Percentiles rank a stretch among this genome's conserved stretches.
Conservation (phyloP, 176 grass and related monocot species). For the Hsuehochloa calcarea region DNA sequence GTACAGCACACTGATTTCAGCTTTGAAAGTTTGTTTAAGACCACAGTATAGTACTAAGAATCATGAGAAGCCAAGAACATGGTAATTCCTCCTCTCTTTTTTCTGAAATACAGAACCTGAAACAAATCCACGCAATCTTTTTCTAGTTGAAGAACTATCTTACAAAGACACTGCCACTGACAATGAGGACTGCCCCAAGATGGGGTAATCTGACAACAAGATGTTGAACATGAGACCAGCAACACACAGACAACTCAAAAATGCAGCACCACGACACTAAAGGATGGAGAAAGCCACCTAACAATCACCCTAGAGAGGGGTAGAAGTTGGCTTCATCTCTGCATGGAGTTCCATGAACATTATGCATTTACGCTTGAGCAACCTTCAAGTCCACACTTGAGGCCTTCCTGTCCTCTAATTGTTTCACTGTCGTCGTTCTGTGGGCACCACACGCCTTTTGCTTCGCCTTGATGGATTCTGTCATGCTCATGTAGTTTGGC, state of each 20-base stretch:
- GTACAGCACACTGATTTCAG: background rate
- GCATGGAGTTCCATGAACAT: background rate
- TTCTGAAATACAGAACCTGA: background rate
- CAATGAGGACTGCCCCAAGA: slow-evolving; percentile 30
- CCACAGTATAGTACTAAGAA: background rate
- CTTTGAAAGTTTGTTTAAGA: background rate
- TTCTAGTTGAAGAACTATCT: slow-evolving; percentile 55
- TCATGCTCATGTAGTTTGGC: slow-evolving; percentile 95
- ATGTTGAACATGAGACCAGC: slow-evolving; percentile 48
- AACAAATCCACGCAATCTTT: slow-evolving; percentile 37
- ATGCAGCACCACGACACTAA: slow-evolving; percentile 35
- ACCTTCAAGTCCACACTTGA: slow-evolving; percentile 40
- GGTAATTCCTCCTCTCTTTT: background rate
- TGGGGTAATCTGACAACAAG: slow-evolving; percentile 51
- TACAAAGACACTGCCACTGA: slow-evolving; percentile 55
- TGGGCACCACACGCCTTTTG: slow-evolving; percentile 40
- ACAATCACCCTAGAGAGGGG: slow-evolving; percentile 31
- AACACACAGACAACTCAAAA: slow-evolving; percentile 36
- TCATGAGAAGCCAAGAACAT: slow-evolving; percentile 9
- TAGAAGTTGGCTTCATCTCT: slow-evolving; percentile 29
- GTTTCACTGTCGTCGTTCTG: slow-evolving; percentile 24
- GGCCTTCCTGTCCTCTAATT: slow-evolving; percentile 43
- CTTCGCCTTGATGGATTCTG: slow-evolving; percentile 85
- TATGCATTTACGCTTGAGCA: slow-evolving; percentile 10
- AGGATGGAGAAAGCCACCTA: slow-evolving; percentile 30